Percentiles rank a stretch among this genome's conserved stretches.
Conservation (phyloP, 78 protist genomes). For the Capsaspora owczarzaki region DNA sequence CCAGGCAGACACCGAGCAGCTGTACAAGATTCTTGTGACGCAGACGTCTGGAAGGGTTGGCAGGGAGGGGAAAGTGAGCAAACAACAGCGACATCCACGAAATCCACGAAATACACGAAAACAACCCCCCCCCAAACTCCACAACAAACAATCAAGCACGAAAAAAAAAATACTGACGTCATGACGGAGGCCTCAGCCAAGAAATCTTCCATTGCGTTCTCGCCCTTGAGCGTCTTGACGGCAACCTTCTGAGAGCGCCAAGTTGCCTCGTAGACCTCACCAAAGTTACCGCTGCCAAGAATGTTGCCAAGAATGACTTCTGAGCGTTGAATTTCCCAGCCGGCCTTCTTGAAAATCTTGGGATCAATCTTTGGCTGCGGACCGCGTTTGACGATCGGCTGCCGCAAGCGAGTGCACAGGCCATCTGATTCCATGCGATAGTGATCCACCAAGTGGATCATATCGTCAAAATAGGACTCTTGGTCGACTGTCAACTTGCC, state of each 20-base stretch:
- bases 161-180: too few species aligned
- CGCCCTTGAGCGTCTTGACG: slow-evolving; percentile 12
- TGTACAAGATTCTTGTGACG: not conserved
- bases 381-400: not conserved
- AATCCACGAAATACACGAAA: not conserved
- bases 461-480: not conserved
- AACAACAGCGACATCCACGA: not conserved
- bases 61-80: not conserved
- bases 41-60: not conserved
- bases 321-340: not conserved
- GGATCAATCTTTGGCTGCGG: not conserved
- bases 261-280: slow-evolving; percentile 2
- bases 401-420: not conserved
- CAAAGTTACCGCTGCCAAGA: slow-evolving; percentile 4
- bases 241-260: not conserved
- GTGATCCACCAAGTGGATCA: not conserved
- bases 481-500: slow-evolving; percentile 2
- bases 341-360: not conserved
- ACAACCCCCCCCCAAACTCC: too few species aligned
- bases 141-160: too few species aligned
- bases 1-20: not conserved
- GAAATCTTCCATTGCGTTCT: not conserved
- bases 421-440: not conserved
- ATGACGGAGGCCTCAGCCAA: not conserved
- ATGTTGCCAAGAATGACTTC: not conserved